Evolutionary conservation across 1,284 basidiomycete species (phyloP), one percentile per base, ranked within the genome.

Genomic region (Ceratobasidium sp.): DNA sequence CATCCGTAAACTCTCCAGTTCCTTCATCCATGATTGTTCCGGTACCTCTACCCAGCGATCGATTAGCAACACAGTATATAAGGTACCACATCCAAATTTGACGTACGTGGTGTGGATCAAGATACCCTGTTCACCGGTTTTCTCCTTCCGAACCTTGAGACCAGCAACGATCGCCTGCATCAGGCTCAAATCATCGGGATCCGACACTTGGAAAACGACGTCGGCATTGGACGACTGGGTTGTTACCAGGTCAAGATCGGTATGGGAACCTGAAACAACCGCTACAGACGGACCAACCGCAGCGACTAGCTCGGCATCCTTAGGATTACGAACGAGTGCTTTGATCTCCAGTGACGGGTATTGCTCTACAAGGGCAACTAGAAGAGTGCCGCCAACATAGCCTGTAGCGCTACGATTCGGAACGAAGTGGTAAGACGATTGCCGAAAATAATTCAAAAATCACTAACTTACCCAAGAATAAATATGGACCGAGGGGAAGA

Each of bases 161-260:
- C 66, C 66, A 10, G 66, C 46, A 2, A 68, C 26, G 9, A 68
- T 40, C 23, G 46, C 66, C 10, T 68, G 48, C 7, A 26, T 68
- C 66, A 54, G 46, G 10, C 13, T 48, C 26, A 40, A 28, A 54
- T 68, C 44, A 33, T 68, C 66, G 10, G 64, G 64, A 12, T 46
- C 64, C 4, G 46, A 48, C 17, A 66, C 64, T 28, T 68, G 66
- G 23, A 40, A 68, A 9, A 54, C 62, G 1, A 68, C 66, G 15
- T 52, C 66, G 26, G 66, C 48, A 20, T 48, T 66, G 33, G 64
- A 68, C 10, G 66, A 68, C 44, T 52, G 23, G 46, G 44, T 54
- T 1, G 23, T 54, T 7, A 68, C 54, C 15, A 68, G 66, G 6
- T 54, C 66, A 17, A 68, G 48, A 26, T 54, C 66, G 23, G 66